A percentile compares a stretch with the other conserved stretches of the same genome.
phyloP scores from a whole-genome alignment of 805 yeast species.

The Wickerhamiella siamensis region DNA sequence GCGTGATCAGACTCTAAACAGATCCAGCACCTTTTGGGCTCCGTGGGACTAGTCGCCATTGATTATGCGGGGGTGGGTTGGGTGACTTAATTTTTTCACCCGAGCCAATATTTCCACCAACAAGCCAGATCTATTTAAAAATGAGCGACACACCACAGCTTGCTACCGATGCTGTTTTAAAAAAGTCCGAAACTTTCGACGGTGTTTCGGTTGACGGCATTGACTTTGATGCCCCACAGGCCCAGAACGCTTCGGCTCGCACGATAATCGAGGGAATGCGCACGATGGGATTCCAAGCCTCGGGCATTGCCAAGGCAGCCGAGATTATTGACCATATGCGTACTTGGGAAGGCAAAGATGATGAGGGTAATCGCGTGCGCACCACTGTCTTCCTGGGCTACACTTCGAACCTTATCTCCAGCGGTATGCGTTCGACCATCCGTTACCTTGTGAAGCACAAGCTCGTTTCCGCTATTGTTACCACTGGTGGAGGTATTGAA shows the following conservation, averaged over 20 bases:
- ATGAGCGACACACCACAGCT: slow-evolving; percentile 36
- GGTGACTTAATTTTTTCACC: no score
- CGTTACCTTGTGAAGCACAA: slow-evolving; percentile 84
- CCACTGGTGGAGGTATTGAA: slow-evolving; percentile 97
- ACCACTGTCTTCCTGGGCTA: slow-evolving; percentile 91
- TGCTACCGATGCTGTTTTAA: slow-evolving; percentile 84
- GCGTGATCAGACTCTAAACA: not conserved
- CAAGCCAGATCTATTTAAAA: no score
- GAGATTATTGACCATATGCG: slow-evolving; percentile 90
- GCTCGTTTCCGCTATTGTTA: slow-evolving; percentile 86
- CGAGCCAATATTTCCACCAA: no score
- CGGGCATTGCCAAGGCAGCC: slow-evolving; percentile 73
- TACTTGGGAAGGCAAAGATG: slow-evolving; percentile 76
- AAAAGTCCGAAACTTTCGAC: slow-evolving; percentile 65
- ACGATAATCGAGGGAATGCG: slow-evolving; percentile 73
- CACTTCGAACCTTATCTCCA: slow-evolving; percentile 88
- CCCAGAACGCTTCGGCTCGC: slow-evolving; percentile 63
- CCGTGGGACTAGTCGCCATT: not conserved
- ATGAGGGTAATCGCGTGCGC: slow-evolving; percentile 44
- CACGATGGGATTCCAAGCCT: slow-evolving; percentile 95
- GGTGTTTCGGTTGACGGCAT: slow-evolving; percentile 74
- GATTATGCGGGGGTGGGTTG: no score
- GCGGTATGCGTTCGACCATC: slow-evolving; percentile 85
- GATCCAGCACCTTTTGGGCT: slow-evolving; percentile 8
- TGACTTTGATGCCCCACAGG: slow-evolving; percentile 69